Evolutionary conservation across 2,329 filamentous ascomycete species (phyloP), one percentile per base, ranked within the genome.

Genomic region (Sporothrix phasma): DNA sequence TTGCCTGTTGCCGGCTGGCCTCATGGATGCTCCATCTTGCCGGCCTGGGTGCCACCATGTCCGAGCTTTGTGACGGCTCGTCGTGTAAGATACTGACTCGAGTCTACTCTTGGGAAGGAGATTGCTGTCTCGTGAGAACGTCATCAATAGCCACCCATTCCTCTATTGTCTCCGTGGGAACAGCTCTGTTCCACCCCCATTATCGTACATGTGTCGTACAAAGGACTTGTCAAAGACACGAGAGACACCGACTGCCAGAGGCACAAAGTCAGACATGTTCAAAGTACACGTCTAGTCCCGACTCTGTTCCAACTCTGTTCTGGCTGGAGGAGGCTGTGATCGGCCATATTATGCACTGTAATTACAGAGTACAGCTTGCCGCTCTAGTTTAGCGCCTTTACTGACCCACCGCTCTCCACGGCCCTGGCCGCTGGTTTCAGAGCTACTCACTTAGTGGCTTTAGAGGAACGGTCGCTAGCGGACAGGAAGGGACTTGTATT

Each of bases 151-250:
- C 22, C 24, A 43, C 37, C 10, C 37, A 43, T 43, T 58, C 31
- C 51, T 54, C 45, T 34, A 7, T 10, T 29, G 54, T 63, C 61
- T 56, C 61, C 61, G 61, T 58, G 61, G 61, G 41, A 63, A 63
- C 51, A 47, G 29, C n/a, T 31, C 41, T 63, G 39, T 39, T 22
- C 54, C 22, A 43, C 37, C 6, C 10, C 41, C 41, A 29, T 39
- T 56, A 41, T 29, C 49, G 39, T 46, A 15, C 51, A 29, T n/a
- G n/a, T n/a, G n/a, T n/a, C n/a, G n/a, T n/a, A n/a, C n/a, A n/a
- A n/a, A n/a, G n/a, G n/a, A n/a, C n/a, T n/a, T 31, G 22, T 41
- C 29, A 34, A 29, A 47, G 26, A 45, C 17, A 54, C 31, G 29
- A 39, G 15, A 39, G 31, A 43, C 49, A 54, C 11, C 29, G 56